A percentile compares a stretch with the other conserved stretches of the same genome.
These are phyloP conservation scores for Naegleria gruberi DNA, from an alignment of 208 protist genomes.

Conservation along the genomic window DNA sequence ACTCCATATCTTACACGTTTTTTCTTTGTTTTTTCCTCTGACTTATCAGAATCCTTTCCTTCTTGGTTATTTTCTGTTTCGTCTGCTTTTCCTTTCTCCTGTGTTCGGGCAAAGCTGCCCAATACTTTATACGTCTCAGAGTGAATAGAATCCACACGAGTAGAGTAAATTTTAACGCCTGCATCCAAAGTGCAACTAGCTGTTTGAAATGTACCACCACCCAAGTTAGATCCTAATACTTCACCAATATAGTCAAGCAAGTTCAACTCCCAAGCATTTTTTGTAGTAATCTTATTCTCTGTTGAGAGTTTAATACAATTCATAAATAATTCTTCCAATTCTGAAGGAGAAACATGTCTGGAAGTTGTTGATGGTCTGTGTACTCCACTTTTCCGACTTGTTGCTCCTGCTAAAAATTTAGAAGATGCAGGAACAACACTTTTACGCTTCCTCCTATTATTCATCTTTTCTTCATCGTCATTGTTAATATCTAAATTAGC, in stretches of 20 bases:
- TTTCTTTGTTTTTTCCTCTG: constrained; percentile 1
- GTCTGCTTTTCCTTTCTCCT: constrained; percentile 11
- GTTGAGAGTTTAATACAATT: constrained; percentile 48
- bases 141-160: constrained; percentile 63
- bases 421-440: neutral
- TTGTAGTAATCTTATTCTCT: constrained; percentile 65
- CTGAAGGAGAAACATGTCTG: neutral
- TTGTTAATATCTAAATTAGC: neutral
- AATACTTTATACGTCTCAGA: constrained; percentile 55
- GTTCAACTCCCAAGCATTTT: constrained; percentile 60
- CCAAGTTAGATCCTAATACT: constrained; percentile 38
- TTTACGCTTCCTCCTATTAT: neutral
- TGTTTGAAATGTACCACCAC: constrained; percentile 51
- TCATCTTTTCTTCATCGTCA: neutral
- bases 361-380: neutral
- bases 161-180: constrained; percentile 64
- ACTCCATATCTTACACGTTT: neutral
- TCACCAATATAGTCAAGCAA: constrained; percentile 67
- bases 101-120: constrained; percentile 33
- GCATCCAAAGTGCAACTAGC: constrained; percentile 54
- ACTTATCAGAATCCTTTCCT: constrained; percentile 21
- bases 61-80: constrained; percentile 22
- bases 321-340: constrained; percentile 45
- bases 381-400: neutral
- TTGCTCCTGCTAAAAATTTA: neutral